These are phyloP conservation scores for Globisporangium paddicum DNA, from an alignment of 352 stramenopile species.

Conservation along the genomic window DNA sequence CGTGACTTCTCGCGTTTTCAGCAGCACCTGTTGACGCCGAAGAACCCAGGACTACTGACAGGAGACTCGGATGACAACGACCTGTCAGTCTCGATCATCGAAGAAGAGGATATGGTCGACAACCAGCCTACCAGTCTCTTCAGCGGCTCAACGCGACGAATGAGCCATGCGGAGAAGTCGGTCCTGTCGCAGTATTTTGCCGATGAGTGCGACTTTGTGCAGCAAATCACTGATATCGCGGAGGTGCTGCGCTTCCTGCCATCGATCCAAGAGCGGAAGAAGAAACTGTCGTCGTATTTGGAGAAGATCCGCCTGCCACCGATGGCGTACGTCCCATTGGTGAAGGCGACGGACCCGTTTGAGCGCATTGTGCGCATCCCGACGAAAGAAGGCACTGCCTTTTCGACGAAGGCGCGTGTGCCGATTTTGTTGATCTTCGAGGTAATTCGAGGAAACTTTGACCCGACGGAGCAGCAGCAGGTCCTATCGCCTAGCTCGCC, in stretches of 20 bases:
- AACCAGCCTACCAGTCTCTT: constrained; percentile 74
- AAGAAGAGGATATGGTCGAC: constrained; percentile 66
- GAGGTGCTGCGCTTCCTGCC: constrained; percentile 82
- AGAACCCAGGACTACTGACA: constrained; percentile 40
- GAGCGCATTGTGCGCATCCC: constrained; percentile 85
- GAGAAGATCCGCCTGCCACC: constrained; percentile 80
- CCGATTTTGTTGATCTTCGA: constrained; percentile 88
- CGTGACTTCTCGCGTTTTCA: constrained; percentile 85
- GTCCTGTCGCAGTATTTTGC: constrained; percentile 81
- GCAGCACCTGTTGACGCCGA: constrained; percentile 79
- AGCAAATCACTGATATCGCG: constrained; percentile 86
- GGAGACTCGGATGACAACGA: constrained; percentile 42
- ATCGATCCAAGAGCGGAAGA: constrained; percentile 73
- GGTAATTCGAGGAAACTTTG: constrained; percentile 76
- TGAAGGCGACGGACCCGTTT: constrained; percentile 86
- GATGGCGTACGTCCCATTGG: constrained; percentile 85
- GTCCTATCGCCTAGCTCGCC: constrained; percentile 55
- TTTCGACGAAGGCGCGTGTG: constrained; percentile 84
- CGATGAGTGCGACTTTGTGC: constrained; percentile 85
- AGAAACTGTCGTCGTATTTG: constrained; percentile 70
- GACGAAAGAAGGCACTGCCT: constrained; percentile 81
- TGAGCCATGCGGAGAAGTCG: constrained; percentile 80
- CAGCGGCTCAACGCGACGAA: constrained; percentile 53
- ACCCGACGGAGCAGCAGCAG: constrained; percentile 39
- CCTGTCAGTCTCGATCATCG: constrained; percentile 33